Conservation (phyloP, 2,329 filamentous ascomycete species). For the Trichoderma aggressivum region DNA sequence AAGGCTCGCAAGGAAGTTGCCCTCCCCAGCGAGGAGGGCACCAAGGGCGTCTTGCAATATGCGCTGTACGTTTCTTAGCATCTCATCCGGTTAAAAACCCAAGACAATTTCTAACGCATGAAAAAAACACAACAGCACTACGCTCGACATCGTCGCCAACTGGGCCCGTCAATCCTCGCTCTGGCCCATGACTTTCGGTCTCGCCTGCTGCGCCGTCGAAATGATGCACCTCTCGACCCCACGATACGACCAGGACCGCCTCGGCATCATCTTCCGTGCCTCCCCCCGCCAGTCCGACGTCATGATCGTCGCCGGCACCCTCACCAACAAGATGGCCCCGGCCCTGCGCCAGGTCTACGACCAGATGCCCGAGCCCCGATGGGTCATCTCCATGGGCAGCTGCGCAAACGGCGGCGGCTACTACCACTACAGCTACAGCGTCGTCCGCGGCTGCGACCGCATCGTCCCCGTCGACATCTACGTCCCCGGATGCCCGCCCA, state of each 20-base stretch:
- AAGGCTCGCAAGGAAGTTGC: slow-evolving; percentile 67
- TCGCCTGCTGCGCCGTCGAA: slow-evolving; percentile 85
- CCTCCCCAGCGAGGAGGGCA: slow-evolving; percentile 72
- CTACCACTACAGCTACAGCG: slow-evolving; percentile 82
- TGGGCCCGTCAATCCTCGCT: slow-evolving; percentile 82
- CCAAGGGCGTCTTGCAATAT: slow-evolving; percentile 79
- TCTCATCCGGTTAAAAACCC: too few relatives aligned
- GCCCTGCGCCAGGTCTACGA: slow-evolving; percentile 89
- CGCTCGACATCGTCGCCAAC: slow-evolving; percentile 75
- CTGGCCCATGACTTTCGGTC: slow-evolving; percentile 86
- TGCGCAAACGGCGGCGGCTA: slow-evolving; percentile 84
- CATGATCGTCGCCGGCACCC: slow-evolving; percentile 89
- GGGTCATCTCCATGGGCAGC: slow-evolving; percentile 80
- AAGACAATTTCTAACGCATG: background rate
- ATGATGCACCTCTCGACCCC: slow-evolving; percentile 92
- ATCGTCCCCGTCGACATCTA: slow-evolving; percentile 79
- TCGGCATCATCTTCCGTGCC: slow-evolving; percentile 87
- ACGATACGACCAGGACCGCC: slow-evolving; percentile 82
- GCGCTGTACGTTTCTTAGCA: slow-evolving; percentile 76
- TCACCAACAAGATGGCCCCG: slow-evolving; percentile 96
- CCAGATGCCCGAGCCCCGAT: slow-evolving; percentile 89
- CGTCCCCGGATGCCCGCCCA: slow-evolving; percentile 69
- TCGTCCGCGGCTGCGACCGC: slow-evolving; percentile 70
- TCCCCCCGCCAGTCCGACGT: slow-evolving; percentile 85
- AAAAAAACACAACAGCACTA: slow-evolving; percentile 53